phyloP scores from a whole-genome alignment of 2,329 filamentous ascomycete species.

The Sclerotiophoma versabilis region DNA sequence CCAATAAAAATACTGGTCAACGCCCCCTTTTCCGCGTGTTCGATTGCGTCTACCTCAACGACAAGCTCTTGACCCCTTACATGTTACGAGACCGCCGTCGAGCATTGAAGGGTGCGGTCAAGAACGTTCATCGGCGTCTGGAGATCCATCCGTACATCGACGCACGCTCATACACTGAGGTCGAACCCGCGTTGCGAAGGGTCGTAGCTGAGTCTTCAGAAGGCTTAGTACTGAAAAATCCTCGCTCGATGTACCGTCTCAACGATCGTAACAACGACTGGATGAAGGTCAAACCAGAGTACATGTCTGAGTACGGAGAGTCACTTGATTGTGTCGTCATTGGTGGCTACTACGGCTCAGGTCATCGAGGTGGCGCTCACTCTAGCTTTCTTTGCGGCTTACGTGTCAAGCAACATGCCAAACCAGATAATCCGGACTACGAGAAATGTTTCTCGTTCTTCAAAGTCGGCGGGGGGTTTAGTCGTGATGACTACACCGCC shows the following conservation, averaged over 20 bases:
- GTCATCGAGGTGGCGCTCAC: slow-evolving; percentile 79
- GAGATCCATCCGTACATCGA: slow-evolving; percentile 79
- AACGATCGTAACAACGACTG: slow-evolving; percentile 94
- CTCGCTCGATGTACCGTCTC: slow-evolving; percentile 81
- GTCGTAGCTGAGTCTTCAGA: slow-evolving; percentile 89
- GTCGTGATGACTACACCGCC: slow-evolving; percentile 80
- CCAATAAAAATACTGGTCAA: slow-evolving; percentile 62
- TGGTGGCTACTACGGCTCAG: slow-evolving; percentile 91
- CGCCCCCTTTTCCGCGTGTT: slow-evolving; percentile 86
- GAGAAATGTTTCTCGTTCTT: slow-evolving; percentile 94
- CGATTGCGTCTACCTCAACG: slow-evolving; percentile 90
- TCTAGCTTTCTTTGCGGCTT: slow-evolving; percentile 93
- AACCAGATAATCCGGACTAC: slow-evolving; percentile 61
- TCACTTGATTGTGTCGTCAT: slow-evolving; percentile 88
- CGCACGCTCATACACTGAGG: slow-evolving; percentile 71
- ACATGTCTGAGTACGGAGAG: slow-evolving; percentile 96
- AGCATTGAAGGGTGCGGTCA: slow-evolving; percentile 76
- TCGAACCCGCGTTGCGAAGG: slow-evolving; percentile 79
- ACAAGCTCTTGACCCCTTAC: slow-evolving; percentile 78
- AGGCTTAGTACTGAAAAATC: slow-evolving; percentile 93
- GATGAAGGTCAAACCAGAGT: slow-evolving; percentile 99
- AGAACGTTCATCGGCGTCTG: slow-evolving; percentile 74
- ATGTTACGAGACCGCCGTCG: slow-evolving; percentile 80
- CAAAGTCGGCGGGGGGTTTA: slow-evolving; percentile 96
- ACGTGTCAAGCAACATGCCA: slow-evolving; percentile 73